These are phyloP conservation scores for Stephania cephalantha DNA, from an alignment of 164 flowering plant genomes.

Conservation along the genomic window DNA sequence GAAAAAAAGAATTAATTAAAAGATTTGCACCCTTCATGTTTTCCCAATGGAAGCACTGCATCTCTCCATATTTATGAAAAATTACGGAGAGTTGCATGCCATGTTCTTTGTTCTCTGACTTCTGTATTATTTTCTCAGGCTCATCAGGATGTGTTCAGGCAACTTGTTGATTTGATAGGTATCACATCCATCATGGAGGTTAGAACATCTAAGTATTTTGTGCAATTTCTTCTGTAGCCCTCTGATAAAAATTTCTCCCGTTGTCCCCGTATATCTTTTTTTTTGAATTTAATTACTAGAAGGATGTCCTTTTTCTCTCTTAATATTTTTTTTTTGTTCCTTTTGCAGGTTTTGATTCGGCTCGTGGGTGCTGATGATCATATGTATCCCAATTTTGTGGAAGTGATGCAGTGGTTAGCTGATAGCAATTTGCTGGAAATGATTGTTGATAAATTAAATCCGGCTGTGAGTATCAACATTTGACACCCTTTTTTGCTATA, in stretches of 20 bases:
- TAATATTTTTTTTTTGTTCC: conserved; percentile 3
- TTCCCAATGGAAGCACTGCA: neutral
- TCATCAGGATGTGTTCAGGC: conserved; percentile 73
- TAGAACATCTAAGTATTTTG: neutral
- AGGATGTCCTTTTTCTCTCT: conserved; percentile 8
- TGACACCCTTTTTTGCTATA: neutral
- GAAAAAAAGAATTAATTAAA: neutral
- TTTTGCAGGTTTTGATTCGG: conserved; percentile 72
- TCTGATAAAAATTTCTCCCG: neutral
- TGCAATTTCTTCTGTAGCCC: neutral
- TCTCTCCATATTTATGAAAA: neutral
- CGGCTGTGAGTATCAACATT: conserved; percentile 59
- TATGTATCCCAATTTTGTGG: conserved; percentile 71
- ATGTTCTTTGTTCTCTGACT: neutral
- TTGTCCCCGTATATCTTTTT: neutral
- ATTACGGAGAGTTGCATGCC: neutral
- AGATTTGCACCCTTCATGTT: neutral
- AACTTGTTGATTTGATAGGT: conserved; percentile 92
- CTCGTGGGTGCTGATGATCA: conserved; percentile 95
- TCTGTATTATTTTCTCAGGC: conserved; percentile 33
- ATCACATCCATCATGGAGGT: conserved; percentile 99
- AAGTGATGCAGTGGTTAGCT: conserved; percentile 95
- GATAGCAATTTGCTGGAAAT: conserved; percentile 88
- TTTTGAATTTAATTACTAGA: neutral
- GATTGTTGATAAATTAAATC: conserved; percentile 88